Base-by-base conservation (phyloP, 2,329 filamentous ascomycete species). In the Botrytis squamosa region DNA sequence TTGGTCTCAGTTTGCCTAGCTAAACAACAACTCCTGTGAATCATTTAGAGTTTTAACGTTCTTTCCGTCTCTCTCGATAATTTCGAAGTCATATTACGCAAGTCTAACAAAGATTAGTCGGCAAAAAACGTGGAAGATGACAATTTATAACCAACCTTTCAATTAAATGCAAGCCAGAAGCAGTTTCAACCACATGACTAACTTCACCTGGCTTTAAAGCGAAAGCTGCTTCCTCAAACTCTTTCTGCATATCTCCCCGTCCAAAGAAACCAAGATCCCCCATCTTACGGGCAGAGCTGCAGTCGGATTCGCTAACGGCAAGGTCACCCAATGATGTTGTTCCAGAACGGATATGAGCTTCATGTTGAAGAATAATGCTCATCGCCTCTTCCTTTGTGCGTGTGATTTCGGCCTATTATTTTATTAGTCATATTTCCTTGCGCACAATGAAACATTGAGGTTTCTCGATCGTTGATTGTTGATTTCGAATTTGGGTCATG, bases 221-320 rank as follows among this genome's bases (percentile, higher is more conserved):
- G 84, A 99, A 99, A 1, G 96, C 92, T 7, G 95, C 95, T 73
- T 98, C 94, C 84, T 99, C 96, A 81, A 99, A 99, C 84, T 98
- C 95, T 85, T 95, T 95, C 83, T 99, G 96, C 96, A 99, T 99
- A 80, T 98, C 95, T 42, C 94, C 94, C 80, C 88, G 91, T 73
- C 94, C 95, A 83, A 99, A 99, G 84, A 95, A 97, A 33, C 96
- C 96, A 85, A 99, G 85, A 82, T 99, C 96, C 73, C 96, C 96
- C 77, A 91, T 90, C 88, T 98, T 99, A 79, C 94, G 90, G 44
- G 96, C 95, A 79, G 94, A 98, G 83, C 93, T 97, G 85, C 95
- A 98, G 84, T 99, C 96, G 25, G 93, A 97, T 85, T 98, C 96
- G 62, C 90, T 92, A 74, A 90, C 88, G 20, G 96, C 96, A 77